Percentiles rank a stretch among this genome's conserved stretches.
Evolutionary conservation across 1,139 yeast genomes (phyloP).

Genomic region (Kazachstania sp.): DNA sequence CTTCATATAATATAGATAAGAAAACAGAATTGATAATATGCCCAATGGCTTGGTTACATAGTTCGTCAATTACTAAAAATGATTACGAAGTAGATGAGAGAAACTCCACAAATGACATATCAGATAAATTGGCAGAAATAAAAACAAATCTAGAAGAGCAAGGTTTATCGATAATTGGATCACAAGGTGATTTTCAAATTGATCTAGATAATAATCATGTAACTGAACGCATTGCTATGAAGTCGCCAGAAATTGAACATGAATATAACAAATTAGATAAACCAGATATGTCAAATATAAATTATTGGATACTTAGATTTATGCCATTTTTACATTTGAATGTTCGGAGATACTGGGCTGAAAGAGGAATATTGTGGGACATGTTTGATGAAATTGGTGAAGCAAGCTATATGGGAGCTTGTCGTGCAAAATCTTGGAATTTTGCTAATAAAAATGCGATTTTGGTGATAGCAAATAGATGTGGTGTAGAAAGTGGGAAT

Average conservation of each 20-base stretch:
- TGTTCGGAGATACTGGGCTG: slow-evolving; percentile 18
- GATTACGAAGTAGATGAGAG: slow-evolving; percentile 13
- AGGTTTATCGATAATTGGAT: slow-evolving; percentile 19
- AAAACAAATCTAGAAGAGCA: slow-evolving; percentile 12
- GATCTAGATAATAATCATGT: slow-evolving; percentile 11
- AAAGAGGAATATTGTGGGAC: slow-evolving; percentile 7
- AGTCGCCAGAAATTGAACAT: slow-evolving; percentile 12
- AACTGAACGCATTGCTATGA: slow-evolving; percentile 9
- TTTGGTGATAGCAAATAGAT: slow-evolving; percentile 41
- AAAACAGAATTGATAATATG: slow-evolving; percentile 51
- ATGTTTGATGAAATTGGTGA: slow-evolving; percentile 6
- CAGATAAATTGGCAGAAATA: slow-evolving; percentile 10
- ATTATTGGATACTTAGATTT: slow-evolving; percentile 69
- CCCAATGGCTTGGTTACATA: slow-evolving; percentile 86
- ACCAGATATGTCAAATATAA: slow-evolving; percentile 36
- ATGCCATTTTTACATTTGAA: slow-evolving; percentile 45
- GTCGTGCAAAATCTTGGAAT: slow-evolving; percentile 18
- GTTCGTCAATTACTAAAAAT: slow-evolving; percentile 33
- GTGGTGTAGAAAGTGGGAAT: slow-evolving; percentile 58
- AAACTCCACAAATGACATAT: background rate
- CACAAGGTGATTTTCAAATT: slow-evolving; percentile 20
- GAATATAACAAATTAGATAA: slow-evolving; percentile 21
- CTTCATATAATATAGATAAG: slow-evolving; percentile 43
- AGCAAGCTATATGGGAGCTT: slow-evolving; percentile 38
- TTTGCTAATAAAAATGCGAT: slow-evolving; percentile 21